Conservation (phyloP, 768 basidiomycete species). For the Termitomyces sp. region DNA sequence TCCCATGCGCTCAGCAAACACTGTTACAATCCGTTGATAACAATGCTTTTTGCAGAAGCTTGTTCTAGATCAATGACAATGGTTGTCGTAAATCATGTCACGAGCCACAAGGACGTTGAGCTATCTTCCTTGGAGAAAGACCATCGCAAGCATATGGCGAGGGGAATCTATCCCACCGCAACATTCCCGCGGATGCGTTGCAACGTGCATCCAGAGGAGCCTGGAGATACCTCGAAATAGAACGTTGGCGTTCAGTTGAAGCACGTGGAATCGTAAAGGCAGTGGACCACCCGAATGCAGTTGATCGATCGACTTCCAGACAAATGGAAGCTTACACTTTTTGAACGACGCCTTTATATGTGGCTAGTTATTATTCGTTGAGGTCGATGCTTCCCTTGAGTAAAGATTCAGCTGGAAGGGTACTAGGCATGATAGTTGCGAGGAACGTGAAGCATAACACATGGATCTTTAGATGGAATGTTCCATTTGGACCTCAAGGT, state of each 20-base stretch:
- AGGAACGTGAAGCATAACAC: not conserved
- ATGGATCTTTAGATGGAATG: not conserved
- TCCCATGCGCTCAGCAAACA: not conserved
- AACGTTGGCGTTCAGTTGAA: not conserved
- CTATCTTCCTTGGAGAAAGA: not conserved
- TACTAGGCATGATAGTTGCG: not conserved
- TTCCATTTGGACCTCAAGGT: not conserved
- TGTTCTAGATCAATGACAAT: not conserved
- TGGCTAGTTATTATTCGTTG: not conserved
- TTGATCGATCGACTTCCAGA: not conserved
- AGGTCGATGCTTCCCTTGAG: not conserved
- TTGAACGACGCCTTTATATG: no score
- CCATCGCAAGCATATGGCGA: constrained; percentile 5
- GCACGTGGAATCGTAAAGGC: not conserved
- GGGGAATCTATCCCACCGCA: not conserved
- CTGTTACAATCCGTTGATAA: not conserved
- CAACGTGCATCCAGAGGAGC: not conserved
- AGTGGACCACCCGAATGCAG: not conserved
- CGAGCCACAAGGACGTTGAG: not conserved
- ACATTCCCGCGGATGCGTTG: not conserved
- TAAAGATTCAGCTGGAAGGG: not conserved
- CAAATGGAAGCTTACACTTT: not conserved
- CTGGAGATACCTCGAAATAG: not conserved
- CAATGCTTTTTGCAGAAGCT: not conserved
- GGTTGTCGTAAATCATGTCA: not conserved